Conservation (phyloP, 495 filamentous ascomycete species). For the Xylaria grammica region DNA sequence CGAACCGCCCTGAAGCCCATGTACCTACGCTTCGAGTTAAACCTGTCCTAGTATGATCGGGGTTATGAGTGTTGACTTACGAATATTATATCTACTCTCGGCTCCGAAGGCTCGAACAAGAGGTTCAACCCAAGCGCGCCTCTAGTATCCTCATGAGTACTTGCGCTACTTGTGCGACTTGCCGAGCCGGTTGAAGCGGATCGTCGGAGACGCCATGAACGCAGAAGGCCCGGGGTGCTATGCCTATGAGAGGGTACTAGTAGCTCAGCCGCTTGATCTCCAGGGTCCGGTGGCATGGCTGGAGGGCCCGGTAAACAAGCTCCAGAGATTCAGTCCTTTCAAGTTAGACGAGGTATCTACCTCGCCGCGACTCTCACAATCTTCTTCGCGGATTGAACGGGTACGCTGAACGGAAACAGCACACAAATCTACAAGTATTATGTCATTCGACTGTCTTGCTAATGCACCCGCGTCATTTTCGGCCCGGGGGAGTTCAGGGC, state of each 20-base stretch:
- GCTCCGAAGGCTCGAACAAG: conserved; percentile 28
- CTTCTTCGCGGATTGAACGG: too few species aligned
- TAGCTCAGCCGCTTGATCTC: neutral
- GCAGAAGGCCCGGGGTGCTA: neutral
- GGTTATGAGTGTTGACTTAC: conserved; percentile 8
- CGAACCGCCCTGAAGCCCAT: conserved; percentile 38
- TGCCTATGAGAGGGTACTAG: neutral
- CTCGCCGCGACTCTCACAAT: too few species aligned
- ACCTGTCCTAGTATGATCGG: neutral
- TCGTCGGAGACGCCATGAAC: conserved; percentile 4
- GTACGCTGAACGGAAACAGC: too few species aligned
- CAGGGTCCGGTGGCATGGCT: too few species aligned
- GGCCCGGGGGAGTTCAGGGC: too few species aligned
- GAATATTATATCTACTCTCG: conserved; percentile 33
- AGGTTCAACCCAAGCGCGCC: conserved; percentile 25
- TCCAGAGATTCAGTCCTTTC: too few species aligned
- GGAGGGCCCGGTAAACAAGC: too few species aligned
- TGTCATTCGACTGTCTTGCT: too few species aligned
- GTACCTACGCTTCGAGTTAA: conserved; percentile 18
- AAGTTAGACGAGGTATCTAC: too few species aligned
- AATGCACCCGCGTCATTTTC: too few species aligned
- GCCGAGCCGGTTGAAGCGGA: neutral
- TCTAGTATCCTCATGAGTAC: neutral
- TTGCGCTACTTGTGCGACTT: neutral
- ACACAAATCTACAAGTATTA: too few species aligned